Conservation (phyloP, 768 basidiomycete genomes). For the Macrolepiota fuliginosa region DNA sequence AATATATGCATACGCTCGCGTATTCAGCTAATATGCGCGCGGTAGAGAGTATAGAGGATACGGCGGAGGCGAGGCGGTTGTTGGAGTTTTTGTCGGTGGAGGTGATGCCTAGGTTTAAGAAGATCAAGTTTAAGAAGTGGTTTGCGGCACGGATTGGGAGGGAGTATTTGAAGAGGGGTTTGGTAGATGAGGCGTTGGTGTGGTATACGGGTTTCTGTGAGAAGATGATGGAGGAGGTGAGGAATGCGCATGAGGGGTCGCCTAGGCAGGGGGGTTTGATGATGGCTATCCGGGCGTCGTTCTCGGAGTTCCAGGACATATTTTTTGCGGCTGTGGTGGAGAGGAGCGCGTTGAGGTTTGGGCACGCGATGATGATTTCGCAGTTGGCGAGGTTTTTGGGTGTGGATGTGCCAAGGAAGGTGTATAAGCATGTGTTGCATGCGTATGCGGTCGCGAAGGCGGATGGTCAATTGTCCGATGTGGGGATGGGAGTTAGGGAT, state of each 20-base stretch:
- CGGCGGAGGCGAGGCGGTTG: constrained; percentile 16
- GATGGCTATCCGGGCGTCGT: background rate
- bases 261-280: background rate
- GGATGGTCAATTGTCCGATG: background rate
- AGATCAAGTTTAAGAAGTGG: background rate
- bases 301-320: background rate
- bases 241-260: background rate
- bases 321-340: background rate
- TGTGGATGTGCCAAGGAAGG: background rate
- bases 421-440: background rate
- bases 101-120: background rate
- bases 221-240: background rate
- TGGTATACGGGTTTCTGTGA: background rate
- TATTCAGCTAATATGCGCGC: constrained; percentile 34
- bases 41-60: constrained; percentile 16
- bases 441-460: background rate
- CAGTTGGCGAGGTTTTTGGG: background rate
- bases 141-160: background rate
- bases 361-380: background rate
- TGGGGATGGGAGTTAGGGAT: background rate
- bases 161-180: background rate
- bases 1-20: constrained; percentile 39
- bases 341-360: background rate
- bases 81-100: constrained; percentile 23
- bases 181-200: background rate